Evolutionary conservation across 1,284 basidiomycete species (phyloP).

Genomic region (Tylopilus microsporus): DNA sequence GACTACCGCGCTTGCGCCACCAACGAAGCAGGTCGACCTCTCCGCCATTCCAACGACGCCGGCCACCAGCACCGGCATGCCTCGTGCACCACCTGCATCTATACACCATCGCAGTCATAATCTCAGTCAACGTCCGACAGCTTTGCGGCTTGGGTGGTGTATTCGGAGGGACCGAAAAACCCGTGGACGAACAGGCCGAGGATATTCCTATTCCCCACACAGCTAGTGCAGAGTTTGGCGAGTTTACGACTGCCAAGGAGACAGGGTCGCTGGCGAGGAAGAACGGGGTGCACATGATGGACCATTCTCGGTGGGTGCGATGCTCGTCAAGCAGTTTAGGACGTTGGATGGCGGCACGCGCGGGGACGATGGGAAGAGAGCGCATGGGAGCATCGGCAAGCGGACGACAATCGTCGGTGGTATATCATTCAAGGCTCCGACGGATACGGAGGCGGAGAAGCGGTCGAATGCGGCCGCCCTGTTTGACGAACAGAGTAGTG

Average conservation of each 20-base stretch:
- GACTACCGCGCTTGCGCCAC: slow-evolving; percentile 22
- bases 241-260: slow-evolving; percentile 41
- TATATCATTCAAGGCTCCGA: slow-evolving; percentile 43
- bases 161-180: slow-evolving; percentile 44
- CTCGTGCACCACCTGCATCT: slow-evolving; percentile 61
- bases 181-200: slow-evolving; percentile 40
- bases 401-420: slow-evolving; percentile 49
- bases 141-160: slow-evolving; percentile 40
- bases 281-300: slow-evolving; percentile 25
- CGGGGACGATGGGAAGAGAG: slow-evolving; percentile 38
- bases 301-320: slow-evolving; percentile 54
- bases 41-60: slow-evolving; percentile 36
- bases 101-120: slow-evolving; percentile 71
- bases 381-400: slow-evolving; percentile 38
- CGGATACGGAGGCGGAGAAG: slow-evolving; percentile 28
- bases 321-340: slow-evolving; percentile 71
- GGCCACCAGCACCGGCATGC: slow-evolving; percentile 36
- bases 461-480: slow-evolving; percentile 12
- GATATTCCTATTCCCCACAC: slow-evolving; percentile 45
- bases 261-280: slow-evolving; percentile 33
- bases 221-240: slow-evolving; percentile 53
- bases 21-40: slow-evolving; percentile 32
- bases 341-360: slow-evolving; percentile 46
- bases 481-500: slow-evolving; percentile 14
- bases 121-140: slow-evolving; percentile 65